Conservation (phyloP, 2,329 filamentous ascomycete genomes). For the Colletotrichum sp. region DNA sequence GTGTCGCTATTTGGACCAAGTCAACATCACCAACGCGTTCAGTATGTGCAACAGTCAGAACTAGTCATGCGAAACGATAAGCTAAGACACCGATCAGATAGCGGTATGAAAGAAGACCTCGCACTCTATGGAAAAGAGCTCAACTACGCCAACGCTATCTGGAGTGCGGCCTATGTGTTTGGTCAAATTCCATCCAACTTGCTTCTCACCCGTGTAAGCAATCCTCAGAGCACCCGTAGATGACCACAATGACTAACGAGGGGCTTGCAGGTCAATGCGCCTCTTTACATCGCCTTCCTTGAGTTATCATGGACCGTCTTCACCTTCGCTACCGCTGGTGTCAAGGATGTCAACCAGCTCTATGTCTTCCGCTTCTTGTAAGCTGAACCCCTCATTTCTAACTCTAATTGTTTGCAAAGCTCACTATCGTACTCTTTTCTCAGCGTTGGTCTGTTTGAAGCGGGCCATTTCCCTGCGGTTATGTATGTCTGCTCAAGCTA, state of each 20-base stretch:
- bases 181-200: conserved; percentile 33
- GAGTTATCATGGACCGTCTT: conserved; percentile 29
- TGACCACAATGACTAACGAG: fast-evolving
- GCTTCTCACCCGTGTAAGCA: conserved; percentile 26
- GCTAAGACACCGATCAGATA: conserved; percentile 21
- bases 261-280: conserved; percentile 22
- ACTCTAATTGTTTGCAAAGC: not conserved
- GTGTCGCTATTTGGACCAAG: conserved; percentile 30
- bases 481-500: conserved; percentile 35
- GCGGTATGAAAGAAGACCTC: conserved; percentile 35
- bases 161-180: conserved; percentile 34
- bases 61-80: not conserved
- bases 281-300: conserved; percentile 27
- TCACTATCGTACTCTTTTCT: fast-evolving
- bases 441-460: conserved; percentile 32
- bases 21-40: conserved; percentile 32
- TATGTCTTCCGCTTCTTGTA: conserved; percentile 31
- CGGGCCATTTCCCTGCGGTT: conserved; percentile 32
- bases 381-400: not conserved
- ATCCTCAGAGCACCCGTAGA: not conserved
- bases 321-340: conserved; percentile 29
- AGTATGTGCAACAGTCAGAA: conserved; percentile 20
- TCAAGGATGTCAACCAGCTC: conserved; percentile 26
- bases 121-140: conserved; percentile 33
- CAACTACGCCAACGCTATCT: conserved; percentile 33